Base-by-base conservation (phyloP, 495 filamentous ascomycete species). In the Durotheca rogersii region DNA sequence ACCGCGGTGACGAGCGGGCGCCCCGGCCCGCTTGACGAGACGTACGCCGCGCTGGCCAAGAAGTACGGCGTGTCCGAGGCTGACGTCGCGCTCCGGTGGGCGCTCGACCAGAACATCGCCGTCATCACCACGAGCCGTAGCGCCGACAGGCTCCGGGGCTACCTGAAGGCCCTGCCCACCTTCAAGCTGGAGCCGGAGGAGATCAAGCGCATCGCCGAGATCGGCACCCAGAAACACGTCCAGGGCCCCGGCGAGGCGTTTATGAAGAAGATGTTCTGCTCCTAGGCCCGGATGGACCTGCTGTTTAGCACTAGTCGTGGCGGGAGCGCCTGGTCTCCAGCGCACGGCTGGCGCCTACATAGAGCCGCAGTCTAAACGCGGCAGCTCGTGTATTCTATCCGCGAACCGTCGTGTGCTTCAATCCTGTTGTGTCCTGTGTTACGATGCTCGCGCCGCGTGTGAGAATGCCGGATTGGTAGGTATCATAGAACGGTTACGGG, bases 31-130 rank as follows among this genome's bases (percentile, higher is more conserved):
- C 62, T 86, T 12, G 89, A 91, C 56, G 69, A 67, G 6, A 60
- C 82, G 10, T 72, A 89, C 51, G 69, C 72, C 15, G 55, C 58
- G 7, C 61, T 95, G 41, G 86, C 86, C 6, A 73, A 67, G 54
- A 96, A 94, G 72, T 94, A 96, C 57, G 84, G 75, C 3, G 90
- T 94, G 17, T 77, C 69, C 10, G 75, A 82, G 45, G 78, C 73
- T 0, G 88, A 92, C 51, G 75, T 95, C 41, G 73, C 76, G 14
- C 58, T 95, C 51, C 67, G 90, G 45, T 96, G 90, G 90, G 79
- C 77, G 20, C 68, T 95, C 25, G 88, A 96, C 53, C 87, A 89
- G 61, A 88, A 83, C 31, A 69, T 86, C 41, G 81, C 91, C n/a
- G 71, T 80, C 0, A 69, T 95, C 52, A 94, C 89, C 1, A 95